Evolutionary conservation across 306 rosid genomes (phyloP).

Genomic region (Dalbergia cochinchinensis): DNA sequence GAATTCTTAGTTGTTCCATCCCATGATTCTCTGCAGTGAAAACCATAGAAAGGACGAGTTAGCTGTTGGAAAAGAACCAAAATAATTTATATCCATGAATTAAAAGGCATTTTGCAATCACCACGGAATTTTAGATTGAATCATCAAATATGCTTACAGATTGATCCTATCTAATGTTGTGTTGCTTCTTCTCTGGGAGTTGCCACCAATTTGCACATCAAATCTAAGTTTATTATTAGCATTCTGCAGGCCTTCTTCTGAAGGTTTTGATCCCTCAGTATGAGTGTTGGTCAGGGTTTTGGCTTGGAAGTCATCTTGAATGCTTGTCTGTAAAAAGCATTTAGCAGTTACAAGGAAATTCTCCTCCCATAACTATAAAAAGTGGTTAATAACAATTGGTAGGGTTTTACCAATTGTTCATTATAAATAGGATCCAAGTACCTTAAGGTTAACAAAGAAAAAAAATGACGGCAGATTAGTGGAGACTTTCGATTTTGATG

Average conservation of each 20-base stretch:
- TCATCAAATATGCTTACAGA: conserved; percentile 68
- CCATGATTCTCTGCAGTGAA: conserved; percentile 90
- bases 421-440: not conserved
- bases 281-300: conserved; percentile 46
- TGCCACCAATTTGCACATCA: conserved; percentile 51
- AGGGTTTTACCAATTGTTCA: conserved; percentile 10
- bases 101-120: conserved; percentile 3
- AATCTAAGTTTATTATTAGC: conserved; percentile 49
- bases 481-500: not conserved
- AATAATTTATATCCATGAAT: conserved; percentile 33
- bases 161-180: conserved; percentile 84
- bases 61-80: conserved; percentile 17
- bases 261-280: conserved; percentile 46
- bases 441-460: conserved; percentile 20
- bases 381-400: not conserved
- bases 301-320: conserved; percentile 42
- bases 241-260: conserved; percentile 45
- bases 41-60: conserved; percentile 37
- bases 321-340: conserved; percentile 60
- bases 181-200: conserved; percentile 61
- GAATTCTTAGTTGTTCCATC: conserved; percentile 60
- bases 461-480: not conserved
- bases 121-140: conserved; percentile 7
- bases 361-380: conserved; percentile 26
- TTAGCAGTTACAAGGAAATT: conserved; percentile 32